These are phyloP conservation scores for Leishmania tropica DNA, from an alignment of 208 protist species.

Conservation along the genomic window DNA sequence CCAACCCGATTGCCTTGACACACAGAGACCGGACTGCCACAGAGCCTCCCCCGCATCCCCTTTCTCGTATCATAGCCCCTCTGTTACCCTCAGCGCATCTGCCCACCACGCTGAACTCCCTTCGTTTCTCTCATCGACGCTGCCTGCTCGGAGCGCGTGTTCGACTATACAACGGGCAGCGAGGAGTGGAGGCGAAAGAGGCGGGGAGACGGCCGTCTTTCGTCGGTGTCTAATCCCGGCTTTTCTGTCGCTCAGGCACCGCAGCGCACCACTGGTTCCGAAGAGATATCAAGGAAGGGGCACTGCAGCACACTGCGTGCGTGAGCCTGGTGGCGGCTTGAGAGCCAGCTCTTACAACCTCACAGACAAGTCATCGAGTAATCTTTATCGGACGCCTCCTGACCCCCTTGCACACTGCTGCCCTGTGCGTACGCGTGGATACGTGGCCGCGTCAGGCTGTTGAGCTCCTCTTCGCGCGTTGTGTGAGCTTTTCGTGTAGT, in stretches of 20 bases:
- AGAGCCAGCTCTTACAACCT: background rate
- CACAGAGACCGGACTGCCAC: too few relatives aligned
- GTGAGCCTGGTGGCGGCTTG: background rate
- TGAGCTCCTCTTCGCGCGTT: background rate
- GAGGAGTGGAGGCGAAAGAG: background rate
- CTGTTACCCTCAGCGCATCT: too few relatives aligned
- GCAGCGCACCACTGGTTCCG: background rate
- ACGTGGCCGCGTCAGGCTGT: background rate
- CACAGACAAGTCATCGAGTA: background rate
- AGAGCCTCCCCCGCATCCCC: too few relatives aligned
- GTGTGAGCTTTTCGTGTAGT: background rate
- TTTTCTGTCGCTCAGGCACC: slow-evolving; percentile 1
- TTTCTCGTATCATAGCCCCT: too few relatives aligned
- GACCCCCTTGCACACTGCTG: background rate
- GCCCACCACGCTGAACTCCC: background rate
- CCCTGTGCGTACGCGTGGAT: background rate
- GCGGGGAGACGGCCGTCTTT: background rate
- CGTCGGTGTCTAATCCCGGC: background rate
- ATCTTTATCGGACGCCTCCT: background rate
- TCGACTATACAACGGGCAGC: background rate
- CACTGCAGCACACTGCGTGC: background rate
- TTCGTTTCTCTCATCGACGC: background rate
- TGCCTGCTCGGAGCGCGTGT: background rate
- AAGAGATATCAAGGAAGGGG: background rate
- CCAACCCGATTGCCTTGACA: too few relatives aligned